These are phyloP conservation scores for Phaffomyces antillensis DNA, from an alignment of 805 yeast species.

Conservation along the genomic window DNA sequence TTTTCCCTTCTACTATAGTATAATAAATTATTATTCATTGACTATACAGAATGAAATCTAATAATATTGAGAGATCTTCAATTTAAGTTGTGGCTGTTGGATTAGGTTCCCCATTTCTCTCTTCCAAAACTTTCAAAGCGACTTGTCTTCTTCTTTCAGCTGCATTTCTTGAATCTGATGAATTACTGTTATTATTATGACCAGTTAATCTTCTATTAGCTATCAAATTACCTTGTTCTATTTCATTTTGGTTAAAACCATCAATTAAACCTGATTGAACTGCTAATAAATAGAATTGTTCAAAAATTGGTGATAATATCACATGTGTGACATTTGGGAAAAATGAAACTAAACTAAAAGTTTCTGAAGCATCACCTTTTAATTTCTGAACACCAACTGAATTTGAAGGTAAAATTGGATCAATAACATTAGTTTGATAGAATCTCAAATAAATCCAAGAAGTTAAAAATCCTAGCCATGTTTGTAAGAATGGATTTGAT, in stretches of 20 bases:
- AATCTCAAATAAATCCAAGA: constrained; percentile 79
- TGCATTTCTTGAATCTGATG: constrained; percentile 37
- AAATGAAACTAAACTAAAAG: constrained; percentile 74
- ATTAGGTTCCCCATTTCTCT: constrained; percentile 34
- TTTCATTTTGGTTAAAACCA: constrained; percentile 60
- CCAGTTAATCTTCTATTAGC: constrained; percentile 49
- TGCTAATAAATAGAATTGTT: constrained; percentile 32
- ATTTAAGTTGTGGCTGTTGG: background rate
- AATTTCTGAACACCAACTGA: constrained; percentile 29
- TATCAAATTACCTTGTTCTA: constrained; percentile 68
- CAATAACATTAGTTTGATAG: constrained; percentile 51
- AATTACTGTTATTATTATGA: background rate
- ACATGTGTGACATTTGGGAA: constrained; percentile 65
- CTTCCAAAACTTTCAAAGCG: constrained; percentile 69
- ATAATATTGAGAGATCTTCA: background rate
- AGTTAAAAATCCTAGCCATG: constrained; percentile 51
- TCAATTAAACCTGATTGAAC: constrained; percentile 41
- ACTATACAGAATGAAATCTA: background rate
- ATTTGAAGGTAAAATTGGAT: constrained; percentile 43
- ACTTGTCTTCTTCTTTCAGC: constrained; percentile 76
- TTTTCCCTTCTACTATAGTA: too few relatives aligned
- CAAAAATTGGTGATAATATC: constrained; percentile 43
- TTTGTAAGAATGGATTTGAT: constrained; percentile 49
- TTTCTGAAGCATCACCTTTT: constrained; percentile 85
- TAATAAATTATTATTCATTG: too few relatives aligned